Conservation (phyloP, 306 rosid species). For the Argentina anserina region DNA sequence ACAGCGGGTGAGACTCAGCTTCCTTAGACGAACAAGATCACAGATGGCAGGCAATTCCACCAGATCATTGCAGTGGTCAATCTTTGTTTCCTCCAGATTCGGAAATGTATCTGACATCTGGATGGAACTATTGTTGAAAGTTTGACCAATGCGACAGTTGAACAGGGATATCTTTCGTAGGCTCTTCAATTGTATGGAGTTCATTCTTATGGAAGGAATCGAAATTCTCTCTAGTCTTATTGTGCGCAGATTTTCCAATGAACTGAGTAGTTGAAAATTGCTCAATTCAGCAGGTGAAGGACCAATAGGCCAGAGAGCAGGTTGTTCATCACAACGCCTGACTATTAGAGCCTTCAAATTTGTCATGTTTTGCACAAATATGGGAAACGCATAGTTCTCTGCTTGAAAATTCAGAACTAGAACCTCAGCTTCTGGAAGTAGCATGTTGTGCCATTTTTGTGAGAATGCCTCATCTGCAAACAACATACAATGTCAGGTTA, state of each 20-base stretch:
- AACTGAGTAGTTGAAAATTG: constrained; percentile 32
- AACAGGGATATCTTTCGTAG: constrained; percentile 47
- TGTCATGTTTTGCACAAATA: constrained; percentile 13
- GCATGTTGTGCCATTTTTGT: constrained; percentile 41
- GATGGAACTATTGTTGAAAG: constrained; percentile 23
- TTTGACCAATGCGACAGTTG: constrained; percentile 48
- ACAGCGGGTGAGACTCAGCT: constrained; percentile 54
- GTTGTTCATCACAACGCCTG: constrained; percentile 33
- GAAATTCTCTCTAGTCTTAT: constrained; percentile 52
- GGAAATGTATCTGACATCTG: constrained; percentile 35
- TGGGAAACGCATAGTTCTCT: constrained; percentile 42
- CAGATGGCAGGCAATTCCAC: constrained; percentile 33
- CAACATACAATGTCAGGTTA: not conserved
- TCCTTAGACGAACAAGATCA: constrained; percentile 30
- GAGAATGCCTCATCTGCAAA: constrained; percentile 48
- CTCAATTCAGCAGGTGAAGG: constrained; percentile 29
- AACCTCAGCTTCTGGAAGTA: constrained; percentile 40
- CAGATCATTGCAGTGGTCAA: constrained; percentile 42
- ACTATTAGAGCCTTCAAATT: constrained; percentile 25
- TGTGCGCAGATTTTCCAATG: constrained; percentile 28
- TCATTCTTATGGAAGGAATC: constrained; percentile 30
- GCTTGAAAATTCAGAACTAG: constrained; percentile 47
- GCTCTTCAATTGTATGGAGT: constrained; percentile 27
- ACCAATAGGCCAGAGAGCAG: not conserved
- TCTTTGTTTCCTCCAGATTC: constrained; percentile 38